phyloP scores from a whole-genome alignment of 2,329 filamentous ascomycete genomes.

The Emericellopsis atlantica region DNA sequence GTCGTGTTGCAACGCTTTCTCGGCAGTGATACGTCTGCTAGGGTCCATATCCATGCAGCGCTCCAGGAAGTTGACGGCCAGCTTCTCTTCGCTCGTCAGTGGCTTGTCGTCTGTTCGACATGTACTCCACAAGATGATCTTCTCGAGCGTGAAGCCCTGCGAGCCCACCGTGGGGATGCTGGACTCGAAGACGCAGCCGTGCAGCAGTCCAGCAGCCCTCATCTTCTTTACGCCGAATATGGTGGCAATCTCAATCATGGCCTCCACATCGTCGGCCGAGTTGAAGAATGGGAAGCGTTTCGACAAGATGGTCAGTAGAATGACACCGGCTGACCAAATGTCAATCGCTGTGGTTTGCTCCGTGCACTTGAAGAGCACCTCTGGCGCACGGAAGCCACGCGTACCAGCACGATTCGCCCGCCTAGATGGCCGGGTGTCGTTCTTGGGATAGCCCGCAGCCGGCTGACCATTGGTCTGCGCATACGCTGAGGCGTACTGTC shows the following conservation, averaged over 20 bases:
- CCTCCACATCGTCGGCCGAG: slow-evolving; percentile 94
- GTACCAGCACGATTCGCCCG: slow-evolving; percentile 92
- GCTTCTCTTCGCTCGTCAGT: slow-evolving; percentile 54
- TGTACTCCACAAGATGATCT: slow-evolving; percentile 92
- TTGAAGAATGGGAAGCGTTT: slow-evolving; percentile 97
- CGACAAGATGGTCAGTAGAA: slow-evolving; percentile 85
- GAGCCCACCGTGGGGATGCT: slow-evolving; percentile 84
- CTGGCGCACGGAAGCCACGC: slow-evolving; percentile 87
- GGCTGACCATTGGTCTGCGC: slow-evolving; percentile 25
- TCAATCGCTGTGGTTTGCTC: slow-evolving; percentile 90
- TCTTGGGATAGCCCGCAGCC: slow-evolving; percentile 63
- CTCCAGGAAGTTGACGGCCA: slow-evolving; percentile 60
- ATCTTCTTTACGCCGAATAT: slow-evolving; percentile 83
- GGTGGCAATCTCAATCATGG: slow-evolving; percentile 91
- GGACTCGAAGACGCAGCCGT: slow-evolving; percentile 86
- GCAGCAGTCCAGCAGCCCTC: slow-evolving; percentile 68
- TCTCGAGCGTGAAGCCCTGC: slow-evolving; percentile 76
- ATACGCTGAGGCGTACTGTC: slow-evolving; percentile 45
- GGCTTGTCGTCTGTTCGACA: slow-evolving; percentile 51
- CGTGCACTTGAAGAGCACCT: slow-evolving; percentile 95
- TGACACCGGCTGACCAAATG: slow-evolving; percentile 95
- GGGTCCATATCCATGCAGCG: slow-evolving; percentile 69
- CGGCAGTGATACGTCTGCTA: slow-evolving; percentile 57
- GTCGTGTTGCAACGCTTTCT: slow-evolving; percentile 59
- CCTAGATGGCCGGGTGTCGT: slow-evolving; percentile 74